Base-by-base conservation (phyloP, 1,284 basidiomycete genomes). In the Leccinum solheimii region DNA sequence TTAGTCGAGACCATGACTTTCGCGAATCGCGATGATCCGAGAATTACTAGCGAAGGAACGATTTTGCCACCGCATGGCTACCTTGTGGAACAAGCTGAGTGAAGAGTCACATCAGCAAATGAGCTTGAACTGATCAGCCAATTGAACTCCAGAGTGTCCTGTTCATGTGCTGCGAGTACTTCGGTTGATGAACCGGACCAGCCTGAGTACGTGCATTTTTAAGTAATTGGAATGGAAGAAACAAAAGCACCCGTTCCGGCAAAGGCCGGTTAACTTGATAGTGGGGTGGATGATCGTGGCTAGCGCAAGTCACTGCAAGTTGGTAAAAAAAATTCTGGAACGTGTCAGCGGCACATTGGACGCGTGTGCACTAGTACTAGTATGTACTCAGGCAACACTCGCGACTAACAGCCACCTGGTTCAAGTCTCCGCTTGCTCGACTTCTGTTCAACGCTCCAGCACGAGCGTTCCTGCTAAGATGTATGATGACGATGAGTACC, bases 61-160 rank as follows among this genome's bases (percentile, higher is more conserved):
- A 45, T 26, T 32, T 21, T 40, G 48, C 23, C 3, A 7, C 66
- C 45, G 26, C 58, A 57, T 51, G 67, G 54, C 8, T 21, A 43
- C 61, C 58, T 56, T 45, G 67, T 48, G 50, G 48, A 49, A 49
- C 38, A 19, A 32, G 19, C 6, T 43, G 23, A 30, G 32, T 13
- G 38, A 11, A 34, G 43, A 21, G 11, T 54, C 9, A 9, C 49
- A 34, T 66, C 55, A 48, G 57, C 54, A 48, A 16, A 34, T 11
- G 10, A 21, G 1, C 38, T n/a, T 40, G 16, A n/a, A 45, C 13
- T 48, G n/a, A 54, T 63, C 53, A 53, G 10, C 43, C 16, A 53
- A 50, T 65, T 14, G 13, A 14, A 36, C 3, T 14, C 13, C 27
- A 21, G 30, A 10, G 14, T 7, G 9, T n/a, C 32, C 8, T 23